Percentiles rank a stretch among this genome's conserved stretches.
Evolutionary conservation across 2,329 filamentous ascomycete genomes (phyloP).

Genomic region (Aspergillus floridensis): DNA sequence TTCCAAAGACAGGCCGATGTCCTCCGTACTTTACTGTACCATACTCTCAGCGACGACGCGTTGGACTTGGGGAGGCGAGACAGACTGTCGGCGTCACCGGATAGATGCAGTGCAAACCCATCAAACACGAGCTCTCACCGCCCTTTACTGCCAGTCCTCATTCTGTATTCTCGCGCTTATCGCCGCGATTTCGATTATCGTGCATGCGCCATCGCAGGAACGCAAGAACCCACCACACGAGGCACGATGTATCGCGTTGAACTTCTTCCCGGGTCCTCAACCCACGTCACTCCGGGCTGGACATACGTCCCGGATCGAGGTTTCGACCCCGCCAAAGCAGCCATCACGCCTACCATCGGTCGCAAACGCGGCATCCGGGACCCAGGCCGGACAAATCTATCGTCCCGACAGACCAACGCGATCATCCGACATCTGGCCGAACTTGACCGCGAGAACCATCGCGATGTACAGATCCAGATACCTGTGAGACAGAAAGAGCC

Average conservation of each 20-base stretch:
- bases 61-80: neutral
- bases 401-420: conserved; percentile 78
- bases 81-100: neutral
- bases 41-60: neutral
- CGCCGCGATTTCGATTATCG: neutral
- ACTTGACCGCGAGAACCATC: conserved; percentile 75
- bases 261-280: conserved; percentile 70
- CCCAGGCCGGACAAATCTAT: conserved; percentile 62
- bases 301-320: conserved; percentile 80
- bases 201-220: neutral
- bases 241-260: conserved; percentile 68
- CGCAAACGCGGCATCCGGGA: conserved; percentile 71
- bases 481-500: conserved; percentile 54
- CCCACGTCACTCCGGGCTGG: conserved; percentile 77
- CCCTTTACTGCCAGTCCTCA: neutral
- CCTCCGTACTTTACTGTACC: too few relatives aligned
- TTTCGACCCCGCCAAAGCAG: conserved; percentile 56
- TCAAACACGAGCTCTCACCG: conserved; percentile 13
- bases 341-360: conserved; percentile 51
- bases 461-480: conserved; percentile 69
- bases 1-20: too few relatives aligned
- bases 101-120: conserved; percentile 17
- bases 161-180: neutral
- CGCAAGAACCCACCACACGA: neutral
- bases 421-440: conserved; percentile 77